phyloP scores from a whole-genome alignment of 768 basidiomycete genomes.

The Boletellus emodensis region DNA sequence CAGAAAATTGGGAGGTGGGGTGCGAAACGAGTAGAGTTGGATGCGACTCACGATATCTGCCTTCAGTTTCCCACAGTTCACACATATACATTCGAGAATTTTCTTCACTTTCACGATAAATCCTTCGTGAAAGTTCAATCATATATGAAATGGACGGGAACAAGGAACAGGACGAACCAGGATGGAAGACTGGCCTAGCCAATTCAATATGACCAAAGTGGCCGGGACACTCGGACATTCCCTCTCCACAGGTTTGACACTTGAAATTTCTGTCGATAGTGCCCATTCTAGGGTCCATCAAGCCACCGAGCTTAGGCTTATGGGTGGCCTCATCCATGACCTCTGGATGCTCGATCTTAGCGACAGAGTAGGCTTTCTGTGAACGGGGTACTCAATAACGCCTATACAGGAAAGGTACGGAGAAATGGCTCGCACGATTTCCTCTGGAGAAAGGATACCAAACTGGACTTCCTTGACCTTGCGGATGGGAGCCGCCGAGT shows the following conservation, averaged over 20 bases:
- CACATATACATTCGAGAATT: constrained; percentile 97
- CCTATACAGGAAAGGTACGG: neutral
- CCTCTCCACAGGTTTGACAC: constrained; percentile 99
- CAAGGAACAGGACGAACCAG: constrained; percentile 53
- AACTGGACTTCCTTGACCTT: constrained; percentile 98
- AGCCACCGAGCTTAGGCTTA: constrained; percentile 86
- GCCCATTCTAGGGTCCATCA: constrained; percentile 98
- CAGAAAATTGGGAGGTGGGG: constrained; percentile 95
- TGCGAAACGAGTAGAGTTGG: constrained; percentile 87
- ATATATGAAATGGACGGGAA: neutral
- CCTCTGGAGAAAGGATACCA: constrained; percentile 97
- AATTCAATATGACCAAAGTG: constrained; percentile 99
- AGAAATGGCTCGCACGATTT: constrained; percentile 61
- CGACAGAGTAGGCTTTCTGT: constrained; percentile 98
- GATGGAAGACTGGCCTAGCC: constrained; percentile 94
- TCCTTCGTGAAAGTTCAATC: constrained; percentile 40
- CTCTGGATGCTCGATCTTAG: constrained; percentile 97
- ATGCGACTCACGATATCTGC: constrained; percentile 91
- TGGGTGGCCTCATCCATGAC: constrained; percentile 95
- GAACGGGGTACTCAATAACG: constrained; percentile 13
- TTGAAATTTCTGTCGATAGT: constrained; percentile 98
- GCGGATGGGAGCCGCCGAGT: constrained; percentile 89
- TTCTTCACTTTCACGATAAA: constrained; percentile 99
- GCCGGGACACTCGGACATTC: constrained; percentile 99
- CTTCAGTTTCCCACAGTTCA: constrained; percentile 97